Evolutionary conservation across 202 grass and related monocot species (phyloP), one percentile per base, ranked within the genome.

Genomic region (Saccharum hybrid): DNA sequence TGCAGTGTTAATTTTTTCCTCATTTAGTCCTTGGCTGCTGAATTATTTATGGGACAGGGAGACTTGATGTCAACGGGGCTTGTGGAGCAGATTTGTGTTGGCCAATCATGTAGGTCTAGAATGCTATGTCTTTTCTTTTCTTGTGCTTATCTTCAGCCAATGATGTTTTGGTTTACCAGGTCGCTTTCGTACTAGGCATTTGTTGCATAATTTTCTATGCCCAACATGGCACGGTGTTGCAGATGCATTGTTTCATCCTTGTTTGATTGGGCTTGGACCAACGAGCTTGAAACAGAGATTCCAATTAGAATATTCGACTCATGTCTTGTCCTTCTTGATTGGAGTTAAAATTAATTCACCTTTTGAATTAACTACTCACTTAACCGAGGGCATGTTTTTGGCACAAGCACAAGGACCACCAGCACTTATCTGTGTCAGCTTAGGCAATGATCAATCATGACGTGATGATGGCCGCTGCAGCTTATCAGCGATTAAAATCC

Each of bases 71-170:
- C 70, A 83, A 75, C 18, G 15, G 52, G 38, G 80, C 51, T 42
- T 75, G 52, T 83, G 42, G 73, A 63, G 75, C 52, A 71, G 26
- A 83, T 83, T 86, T 18, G 56, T 70, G 57, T 63, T 70, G 34
- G 69, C 80, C 69, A 90, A 83, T 90, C 84, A 90, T 90, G 63
- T 72, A 70, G 61, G 69, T 86, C 23, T 42, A 38, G 22, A 16
- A 41, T 83, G 23, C 83, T 75, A 3, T 40, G 15, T 16, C 21
- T 23, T 39, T 37, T 59, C 4, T 68, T 54, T 63, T 51, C 5
- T 63, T 57, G 43, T 46, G 63, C 64, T 90, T 90, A 90, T 86
- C 84, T 80, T 73, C 70, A 80, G 51, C 63, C 63, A 75, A 80
- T 90, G 65, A 90, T 90, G 80, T 63, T 42, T 63, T 86, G 54